Evolutionary conservation across 805 yeast species (phyloP), one percentile per base, ranked within the genome.

Genomic region (Yarrowia sp.): DNA sequence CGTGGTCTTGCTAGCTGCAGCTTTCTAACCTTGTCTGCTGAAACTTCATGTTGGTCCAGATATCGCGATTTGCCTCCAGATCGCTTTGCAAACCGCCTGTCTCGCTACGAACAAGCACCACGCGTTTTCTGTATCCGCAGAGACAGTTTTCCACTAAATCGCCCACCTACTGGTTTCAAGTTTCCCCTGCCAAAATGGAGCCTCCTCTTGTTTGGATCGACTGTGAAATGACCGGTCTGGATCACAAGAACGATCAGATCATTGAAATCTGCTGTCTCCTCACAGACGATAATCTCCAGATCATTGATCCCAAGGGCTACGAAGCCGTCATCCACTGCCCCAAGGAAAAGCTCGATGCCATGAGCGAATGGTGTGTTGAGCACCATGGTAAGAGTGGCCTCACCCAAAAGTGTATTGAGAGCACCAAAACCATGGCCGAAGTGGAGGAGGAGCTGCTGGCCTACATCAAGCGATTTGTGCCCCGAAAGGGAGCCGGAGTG

Each of bases 201-300:
- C 63, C 63, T 8, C 63, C 63, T 22, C 51, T 61, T 17, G 96
- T 95, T 4, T 95, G 99, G 99, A 82, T 95, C 17, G 99, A 95
- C 77, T 95, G 98, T 76, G 99, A 95, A 74, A 95, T 95, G 99
- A 95, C 99, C 0, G 99, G 99, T 0, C 78, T 95, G 41, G 88
- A 93, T 70, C 85, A 86, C n/a, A 75, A 77, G 54, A 80, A 81
- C n/a, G 98, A 95, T 73, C 85, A 83, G 66, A 92, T 95, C 70
- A 89, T 95, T 66, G 99, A 95, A 75, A 86, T 95, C 28, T 90
- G 97, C 73, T 92, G 97, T 73, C 78, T 93, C 41, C 80, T 95
- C 51, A 95, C 99, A 1, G 96, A 93, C 71, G 91, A 89, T 10
- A 78, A 90, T 66, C 80, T 95, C 67, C 83, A 89, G 63, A 70